These are phyloP conservation scores for Cutaneotrichosporon sp. DNA, from an alignment of 1,284 basidiomycete species.

Conservation along the genomic window DNA sequence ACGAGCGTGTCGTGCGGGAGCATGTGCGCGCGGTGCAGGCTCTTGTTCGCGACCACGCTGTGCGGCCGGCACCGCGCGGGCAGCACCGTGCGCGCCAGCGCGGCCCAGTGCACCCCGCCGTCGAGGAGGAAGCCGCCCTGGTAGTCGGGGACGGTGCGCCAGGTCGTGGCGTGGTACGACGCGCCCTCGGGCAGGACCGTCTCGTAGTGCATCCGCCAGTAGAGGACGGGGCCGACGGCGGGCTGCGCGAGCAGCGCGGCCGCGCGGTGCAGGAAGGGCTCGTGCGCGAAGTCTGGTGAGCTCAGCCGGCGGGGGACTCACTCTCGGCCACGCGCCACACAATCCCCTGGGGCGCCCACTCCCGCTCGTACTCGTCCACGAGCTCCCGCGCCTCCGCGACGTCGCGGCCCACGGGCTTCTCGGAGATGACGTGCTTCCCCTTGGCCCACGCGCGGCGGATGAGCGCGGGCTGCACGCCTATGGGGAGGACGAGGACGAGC, in stretches of 20 bases:
- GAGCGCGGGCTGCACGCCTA: slow-evolving; percentile 68
- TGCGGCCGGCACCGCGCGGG: slow-evolving; percentile 49
- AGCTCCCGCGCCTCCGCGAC: slow-evolving; percentile 65
- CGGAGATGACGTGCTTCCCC: slow-evolving; percentile 78
- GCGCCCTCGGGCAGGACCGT: slow-evolving; percentile 63
- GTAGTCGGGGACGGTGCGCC: slow-evolving; percentile 80
- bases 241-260: slow-evolving; percentile 62
- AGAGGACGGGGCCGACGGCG: slow-evolving; percentile 58
- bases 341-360: slow-evolving; percentile 68
- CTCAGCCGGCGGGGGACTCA: too few species aligned
- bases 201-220: slow-evolving; percentile 56
- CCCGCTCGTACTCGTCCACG: slow-evolving; percentile 65
- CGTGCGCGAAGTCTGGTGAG: slow-evolving; percentile 69
- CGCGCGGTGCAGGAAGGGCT: slow-evolving; percentile 62
- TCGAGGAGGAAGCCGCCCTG: slow-evolving; percentile 62
- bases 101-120: slow-evolving; percentile 51
- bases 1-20: slow-evolving; percentile 70
- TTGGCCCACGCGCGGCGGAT: slow-evolving; percentile 61
- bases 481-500: slow-evolving; percentile 76
- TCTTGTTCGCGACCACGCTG: slow-evolving; percentile 65
- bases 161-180: slow-evolving; percentile 76
- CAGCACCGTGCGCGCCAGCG: slow-evolving; percentile 42
- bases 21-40: slow-evolving; percentile 68
- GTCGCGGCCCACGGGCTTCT: slow-evolving; percentile 76
- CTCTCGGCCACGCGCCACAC: slow-evolving; percentile 81